These are phyloP conservation scores for Geotrichum aggregatum DNA, from an alignment of 1,139 yeast species.

Conservation along the genomic window DNA sequence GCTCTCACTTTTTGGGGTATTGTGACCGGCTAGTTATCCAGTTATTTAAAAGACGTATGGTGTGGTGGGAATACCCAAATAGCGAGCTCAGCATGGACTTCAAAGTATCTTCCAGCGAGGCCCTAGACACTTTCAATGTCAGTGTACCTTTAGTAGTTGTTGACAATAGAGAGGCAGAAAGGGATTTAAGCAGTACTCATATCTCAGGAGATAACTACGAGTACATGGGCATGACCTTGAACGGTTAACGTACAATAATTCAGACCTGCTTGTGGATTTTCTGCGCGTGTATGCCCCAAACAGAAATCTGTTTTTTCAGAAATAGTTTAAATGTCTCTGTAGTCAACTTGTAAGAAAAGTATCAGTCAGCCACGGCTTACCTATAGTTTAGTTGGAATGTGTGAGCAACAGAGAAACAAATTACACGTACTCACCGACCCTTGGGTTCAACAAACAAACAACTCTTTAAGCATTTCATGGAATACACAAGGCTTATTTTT, in stretches of 20 bases:
- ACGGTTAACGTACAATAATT: background rate
- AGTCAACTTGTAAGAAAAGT: background rate
- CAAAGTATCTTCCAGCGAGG: background rate
- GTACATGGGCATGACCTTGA: background rate
- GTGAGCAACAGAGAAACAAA: no score
- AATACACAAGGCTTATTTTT: background rate
- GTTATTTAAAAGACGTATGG: no score
- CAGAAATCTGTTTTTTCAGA: background rate
- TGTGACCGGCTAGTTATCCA: no score
- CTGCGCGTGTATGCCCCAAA: background rate
- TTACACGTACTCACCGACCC: background rate
- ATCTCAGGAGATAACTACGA: background rate
- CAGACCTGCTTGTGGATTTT: background rate
- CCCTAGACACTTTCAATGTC: background rate
- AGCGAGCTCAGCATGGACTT: background rate
- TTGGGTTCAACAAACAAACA: background rate
- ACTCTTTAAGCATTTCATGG: background rate
- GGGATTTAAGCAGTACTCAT: constrained; percentile 1
- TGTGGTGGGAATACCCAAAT: no score
- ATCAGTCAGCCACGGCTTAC: background rate
- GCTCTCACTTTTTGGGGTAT: no score
- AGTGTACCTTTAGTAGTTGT: constrained; percentile 1
- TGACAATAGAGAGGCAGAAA: background rate
- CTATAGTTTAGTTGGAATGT: background rate
- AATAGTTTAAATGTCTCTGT: constrained; percentile 1